Evolutionary conservation across 1,284 basidiomycete species (phyloP).

Genomic region (Singerocomus rubriflavus): DNA sequence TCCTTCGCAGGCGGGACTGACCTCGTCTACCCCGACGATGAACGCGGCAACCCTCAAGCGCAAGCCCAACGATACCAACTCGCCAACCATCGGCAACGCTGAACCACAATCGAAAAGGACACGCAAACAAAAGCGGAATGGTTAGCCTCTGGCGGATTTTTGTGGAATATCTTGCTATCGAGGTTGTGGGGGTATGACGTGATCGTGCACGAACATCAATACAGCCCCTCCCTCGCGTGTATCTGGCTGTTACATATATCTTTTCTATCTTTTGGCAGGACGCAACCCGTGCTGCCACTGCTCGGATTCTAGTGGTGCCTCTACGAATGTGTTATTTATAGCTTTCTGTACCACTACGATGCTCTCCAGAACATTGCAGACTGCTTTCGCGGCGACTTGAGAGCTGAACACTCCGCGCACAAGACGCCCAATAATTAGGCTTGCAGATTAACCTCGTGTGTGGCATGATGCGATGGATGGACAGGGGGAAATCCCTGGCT

Average conservation of each 20-base stretch:
- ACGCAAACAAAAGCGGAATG: conserved; percentile 41
- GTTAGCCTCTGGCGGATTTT: conserved; percentile 33
- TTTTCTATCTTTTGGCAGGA: conserved; percentile 30
- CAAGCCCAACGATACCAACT: conserved; percentile 53
- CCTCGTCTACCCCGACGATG: conserved; percentile 48
- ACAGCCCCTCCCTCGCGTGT: conserved; percentile 13
- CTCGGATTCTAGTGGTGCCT: conserved; percentile 30
- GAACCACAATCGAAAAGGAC: conserved; percentile 49
- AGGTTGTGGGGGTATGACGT: conserved; percentile 32
- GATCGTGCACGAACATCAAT: conserved; percentile 26
- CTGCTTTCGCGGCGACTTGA: conserved; percentile 10
- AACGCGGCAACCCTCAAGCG: conserved; percentile 59
- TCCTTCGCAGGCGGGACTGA: conserved; percentile 42
- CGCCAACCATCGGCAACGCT: conserved; percentile 47
- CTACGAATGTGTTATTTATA: conserved; percentile 37
- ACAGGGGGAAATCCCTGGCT: not conserved
- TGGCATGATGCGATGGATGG: conserved; percentile 1
- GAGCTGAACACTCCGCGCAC: not conserved
- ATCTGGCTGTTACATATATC: conserved; percentile 32
- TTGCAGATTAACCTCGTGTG: conserved; percentile 11
- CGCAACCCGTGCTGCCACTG: conserved; percentile 28
- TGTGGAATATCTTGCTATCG: conserved; percentile 29
- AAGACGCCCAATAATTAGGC: conserved; percentile 8
- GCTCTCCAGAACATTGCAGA: conserved; percentile 22
- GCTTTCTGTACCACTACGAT: conserved; percentile 36